Evolutionary conservation across 768 basidiomycete species (phyloP).

Genomic region (Hypholoma fasciculare): DNA sequence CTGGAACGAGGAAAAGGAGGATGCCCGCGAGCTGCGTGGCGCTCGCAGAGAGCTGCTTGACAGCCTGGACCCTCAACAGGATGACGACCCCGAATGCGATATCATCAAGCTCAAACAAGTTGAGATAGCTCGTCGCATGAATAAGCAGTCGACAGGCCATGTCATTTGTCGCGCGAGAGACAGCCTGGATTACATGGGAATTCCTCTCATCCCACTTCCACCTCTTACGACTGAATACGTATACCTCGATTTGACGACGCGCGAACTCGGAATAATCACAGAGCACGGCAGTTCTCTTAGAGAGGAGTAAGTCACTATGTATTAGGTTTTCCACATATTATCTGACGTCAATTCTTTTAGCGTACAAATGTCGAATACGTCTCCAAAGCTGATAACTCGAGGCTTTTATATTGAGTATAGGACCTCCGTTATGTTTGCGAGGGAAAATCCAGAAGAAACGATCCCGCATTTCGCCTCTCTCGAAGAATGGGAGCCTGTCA

Average conservation of each 20-base stretch:
- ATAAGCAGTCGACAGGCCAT: constrained; percentile 12
- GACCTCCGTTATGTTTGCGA: constrained; percentile 12
- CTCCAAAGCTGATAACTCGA: constrained; percentile 4
- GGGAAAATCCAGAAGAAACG: constrained; percentile 1
- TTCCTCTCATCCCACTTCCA: constrained; percentile 17
- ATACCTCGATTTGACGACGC: constrained; percentile 11
- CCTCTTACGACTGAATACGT: not conserved
- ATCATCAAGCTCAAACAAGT: constrained; percentile 2
- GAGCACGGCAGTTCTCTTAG: constrained; percentile 3
- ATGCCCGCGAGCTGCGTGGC: constrained; percentile 8
- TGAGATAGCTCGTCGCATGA: constrained; percentile 7
- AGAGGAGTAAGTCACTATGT: constrained; percentile 12
- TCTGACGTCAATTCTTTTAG: constrained; percentile 1
- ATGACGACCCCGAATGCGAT: not conserved
- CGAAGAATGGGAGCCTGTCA: constrained; percentile 11
- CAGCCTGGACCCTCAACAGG: not conserved
- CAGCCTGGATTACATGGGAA: constrained; percentile 11
- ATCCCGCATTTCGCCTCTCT: constrained; percentile 13
- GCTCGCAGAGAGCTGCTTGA: constrained; percentile 1
- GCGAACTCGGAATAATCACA: constrained; percentile 19
- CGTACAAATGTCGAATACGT: constrained; percentile 4
- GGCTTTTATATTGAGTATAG: constrained; percentile 17
- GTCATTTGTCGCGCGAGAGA: constrained; percentile 15
- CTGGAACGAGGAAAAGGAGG: constrained; percentile 18
- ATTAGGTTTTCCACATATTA: not conserved